Conservation (phyloP, 495 filamentous ascomycete genomes). For the Lasiosphaeria hispida region DNA sequence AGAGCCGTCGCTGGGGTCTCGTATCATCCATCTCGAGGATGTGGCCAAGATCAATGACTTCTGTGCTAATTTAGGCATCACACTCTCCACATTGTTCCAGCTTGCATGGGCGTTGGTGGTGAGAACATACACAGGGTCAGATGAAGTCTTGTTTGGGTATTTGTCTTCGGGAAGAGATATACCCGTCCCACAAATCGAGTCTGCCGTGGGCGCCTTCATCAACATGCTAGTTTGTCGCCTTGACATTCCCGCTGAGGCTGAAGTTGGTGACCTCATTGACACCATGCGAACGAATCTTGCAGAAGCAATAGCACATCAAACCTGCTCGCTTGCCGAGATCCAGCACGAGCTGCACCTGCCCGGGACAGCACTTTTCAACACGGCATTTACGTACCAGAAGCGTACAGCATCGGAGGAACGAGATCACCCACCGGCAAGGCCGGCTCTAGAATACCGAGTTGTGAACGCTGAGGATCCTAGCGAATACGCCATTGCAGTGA, state of each 20-base stretch:
- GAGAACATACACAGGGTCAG: conserved; percentile 47
- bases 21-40: conserved; percentile 10
- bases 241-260: conserved; percentile 12
- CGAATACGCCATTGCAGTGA: conserved; percentile 55
- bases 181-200: conserved; percentile 20
- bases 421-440: background rate
- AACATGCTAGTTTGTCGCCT: conserved; percentile 28
- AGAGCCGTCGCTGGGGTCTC: conserved; percentile 15
- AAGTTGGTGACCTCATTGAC: conserved; percentile 26
- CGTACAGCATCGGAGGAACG: background rate
- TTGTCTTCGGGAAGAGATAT: conserved; percentile 25
- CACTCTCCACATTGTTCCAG: conserved; percentile 27
- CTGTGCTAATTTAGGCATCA: conserved; percentile 22
- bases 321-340: conserved; percentile 43
- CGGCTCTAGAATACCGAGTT: conserved; percentile 20
- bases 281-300: conserved; percentile 32
- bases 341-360: conserved; percentile 33
- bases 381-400: conserved; percentile 32
- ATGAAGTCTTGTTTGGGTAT: conserved; percentile 58
- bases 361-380: conserved; percentile 30
- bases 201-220: conserved; percentile 29
- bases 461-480: conserved; percentile 51
- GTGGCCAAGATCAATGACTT: conserved; percentile 18
- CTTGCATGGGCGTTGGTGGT: conserved; percentile 59
- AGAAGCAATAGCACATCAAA: conserved; percentile 36